A percentile compares a stretch with the other conserved stretches of the same genome.
Evolutionary conservation across 176 grass and related monocot genomes (phyloP).

Genomic region (Oryza brachyantha): DNA sequence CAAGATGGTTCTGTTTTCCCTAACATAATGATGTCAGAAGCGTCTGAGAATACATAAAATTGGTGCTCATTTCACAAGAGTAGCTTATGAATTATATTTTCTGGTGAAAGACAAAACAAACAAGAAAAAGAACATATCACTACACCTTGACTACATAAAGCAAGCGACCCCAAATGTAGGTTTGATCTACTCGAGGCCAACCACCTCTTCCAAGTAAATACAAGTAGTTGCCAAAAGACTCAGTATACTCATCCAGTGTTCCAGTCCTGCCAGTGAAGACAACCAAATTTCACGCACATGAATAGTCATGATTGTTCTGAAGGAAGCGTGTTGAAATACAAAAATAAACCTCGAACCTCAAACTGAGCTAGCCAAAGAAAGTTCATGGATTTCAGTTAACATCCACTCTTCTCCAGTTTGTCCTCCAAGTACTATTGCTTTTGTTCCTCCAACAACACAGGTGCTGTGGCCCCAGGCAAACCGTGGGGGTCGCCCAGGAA

Average conservation of each 20-base stretch:
- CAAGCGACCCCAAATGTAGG: neutral
- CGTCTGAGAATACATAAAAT: constrained; percentile 40
- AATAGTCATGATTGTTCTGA: neutral
- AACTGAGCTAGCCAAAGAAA: constrained; percentile 59
- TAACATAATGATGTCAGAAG: constrained; percentile 41
- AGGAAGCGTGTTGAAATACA: neutral
- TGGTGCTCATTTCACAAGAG: constrained; percentile 34
- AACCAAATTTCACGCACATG: constrained; percentile 11
- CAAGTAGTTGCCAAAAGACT: constrained; percentile 17
- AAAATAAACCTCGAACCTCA: constrained; percentile 30
- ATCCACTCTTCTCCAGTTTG: constrained; percentile 97
- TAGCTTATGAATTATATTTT: constrained; percentile 48
- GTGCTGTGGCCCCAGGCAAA: constrained; percentile 96
- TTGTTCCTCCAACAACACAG: constrained; percentile 79
- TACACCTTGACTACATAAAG: constrained; percentile 35
- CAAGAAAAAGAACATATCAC: constrained; percentile 37
- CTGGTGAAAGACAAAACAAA: constrained; percentile 39
- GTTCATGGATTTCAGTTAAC: constrained; percentile 86
- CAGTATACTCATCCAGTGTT: neutral
- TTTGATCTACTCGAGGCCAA: constrained; percentile 9
- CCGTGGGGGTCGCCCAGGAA: constrained; percentile 67
- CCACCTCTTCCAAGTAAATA: constrained; percentile 22
- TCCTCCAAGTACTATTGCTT: constrained; percentile 87
- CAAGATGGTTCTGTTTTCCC: constrained; percentile 26
- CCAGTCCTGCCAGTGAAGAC: constrained; percentile 1